These are phyloP conservation scores for Glaciozyma antarctica DNA, from an alignment of 768 basidiomycete species.

Conservation along the genomic window DNA sequence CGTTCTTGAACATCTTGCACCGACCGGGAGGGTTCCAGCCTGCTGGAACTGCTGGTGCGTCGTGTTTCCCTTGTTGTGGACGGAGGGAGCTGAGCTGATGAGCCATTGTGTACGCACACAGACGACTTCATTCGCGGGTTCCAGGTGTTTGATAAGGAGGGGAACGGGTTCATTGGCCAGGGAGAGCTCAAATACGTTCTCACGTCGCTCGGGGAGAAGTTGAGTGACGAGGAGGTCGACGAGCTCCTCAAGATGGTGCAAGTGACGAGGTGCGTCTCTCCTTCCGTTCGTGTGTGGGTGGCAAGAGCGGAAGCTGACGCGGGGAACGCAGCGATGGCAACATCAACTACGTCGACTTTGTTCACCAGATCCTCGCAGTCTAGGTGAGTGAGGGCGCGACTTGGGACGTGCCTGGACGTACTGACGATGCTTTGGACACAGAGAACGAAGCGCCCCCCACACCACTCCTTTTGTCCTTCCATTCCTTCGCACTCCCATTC, in stretches of 20 bases:
- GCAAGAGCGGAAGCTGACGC: neutral
- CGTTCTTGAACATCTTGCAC: slow-evolving; percentile 82
- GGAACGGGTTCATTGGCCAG: slow-evolving; percentile 72
- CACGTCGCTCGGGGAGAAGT: slow-evolving; percentile 96
- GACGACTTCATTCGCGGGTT: slow-evolving; percentile 99
- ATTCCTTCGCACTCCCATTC: neutral
- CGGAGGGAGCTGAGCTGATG: neutral
- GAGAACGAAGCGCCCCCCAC: neutral
- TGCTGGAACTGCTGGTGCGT: slow-evolving; percentile 77
- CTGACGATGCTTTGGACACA: neutral
- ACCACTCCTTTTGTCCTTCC: neutral
- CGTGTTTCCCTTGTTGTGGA: neutral
- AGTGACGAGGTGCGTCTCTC: slow-evolving; percentile 61
- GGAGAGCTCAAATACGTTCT: slow-evolving; percentile 87
- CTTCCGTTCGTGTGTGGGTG: slow-evolving; percentile 5
- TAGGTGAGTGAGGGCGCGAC: no score
- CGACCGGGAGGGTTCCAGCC: slow-evolving; percentile 95
- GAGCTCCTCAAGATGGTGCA: slow-evolving; percentile 94
- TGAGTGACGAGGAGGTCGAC: slow-evolving; percentile 95
- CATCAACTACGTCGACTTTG: slow-evolving; percentile 94
- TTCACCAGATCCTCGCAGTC: slow-evolving; percentile 69
- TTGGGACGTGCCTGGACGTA: no score
- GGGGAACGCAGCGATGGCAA: slow-evolving; percentile 69
- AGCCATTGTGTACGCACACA: slow-evolving; percentile 37
- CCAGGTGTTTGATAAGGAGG: slow-evolving; percentile 96